Base-by-base conservation (phyloP, 2,329 filamentous ascomycete genomes). In the Biscogniauxia marginata region DNA sequence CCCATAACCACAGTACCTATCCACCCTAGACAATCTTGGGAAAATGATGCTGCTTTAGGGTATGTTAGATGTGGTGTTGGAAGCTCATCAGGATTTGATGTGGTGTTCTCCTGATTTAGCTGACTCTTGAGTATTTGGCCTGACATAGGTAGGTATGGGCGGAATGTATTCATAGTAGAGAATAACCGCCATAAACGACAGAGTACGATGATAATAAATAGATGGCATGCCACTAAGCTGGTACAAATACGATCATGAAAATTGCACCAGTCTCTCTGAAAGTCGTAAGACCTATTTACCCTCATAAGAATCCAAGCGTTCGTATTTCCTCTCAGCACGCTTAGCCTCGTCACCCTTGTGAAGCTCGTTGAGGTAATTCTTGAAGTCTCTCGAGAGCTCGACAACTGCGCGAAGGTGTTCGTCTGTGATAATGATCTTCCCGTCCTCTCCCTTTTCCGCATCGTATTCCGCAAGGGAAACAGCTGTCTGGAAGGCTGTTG, bases 381-480 rank as follows among this genome's bases (percentile, higher is more conserved):
- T 70, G 51, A 73, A 71, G 9, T 69, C 61, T 4, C 48, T 54
- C 3, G 65, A 70, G 6, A 72, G 55, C 23, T 68, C 63, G 5
- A 70, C 57, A 7, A 69, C 64, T 1, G 67, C 61, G 24, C 58
- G 57, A 3, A 71, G 54, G 21, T 72, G 69, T 0, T 64, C 59
- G 18, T 70, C 61, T 4, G 53, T 70, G 2, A 70, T 56, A 2
- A 60, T 19, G 1, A 66, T 58, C 25, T 60, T 68, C 3, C 66
- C 65, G 11, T 67, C 64, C 7, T 67, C 65, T 2, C 63, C 65
- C 21, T 71, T 70, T 11, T 63, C 65, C 7, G 69, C 69, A 22
- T 74, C 72, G 44, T 71, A 49, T 30, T 69, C 68, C 2, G 61
- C 59, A 1, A 73, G 56, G 0, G 70, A 67, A 0, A 73, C 68